Evolutionary conservation across 2,329 filamentous ascomycete genomes (phyloP).

Genomic region (Colletotrichum sp.): DNA sequence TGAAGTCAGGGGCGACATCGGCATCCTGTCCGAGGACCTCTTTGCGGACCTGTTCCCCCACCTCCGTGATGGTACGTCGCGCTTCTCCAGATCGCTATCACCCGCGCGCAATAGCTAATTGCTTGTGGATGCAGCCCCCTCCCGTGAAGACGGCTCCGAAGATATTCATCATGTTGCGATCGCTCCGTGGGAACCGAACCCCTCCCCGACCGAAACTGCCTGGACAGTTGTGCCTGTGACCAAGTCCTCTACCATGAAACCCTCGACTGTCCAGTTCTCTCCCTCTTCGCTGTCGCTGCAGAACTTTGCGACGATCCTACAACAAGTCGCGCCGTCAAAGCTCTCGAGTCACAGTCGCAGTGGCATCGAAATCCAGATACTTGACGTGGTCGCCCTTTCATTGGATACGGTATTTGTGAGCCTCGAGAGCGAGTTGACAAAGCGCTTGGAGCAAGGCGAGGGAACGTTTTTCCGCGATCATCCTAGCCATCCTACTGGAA

Average conservation of each 20-base stretch:
- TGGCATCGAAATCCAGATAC: constrained; percentile 81
- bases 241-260: constrained; percentile 67
- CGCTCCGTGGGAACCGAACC: constrained; percentile 72
- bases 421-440: constrained; percentile 80
- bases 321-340: constrained; percentile 77
- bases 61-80: constrained; percentile 52
- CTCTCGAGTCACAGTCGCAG: constrained; percentile 74
- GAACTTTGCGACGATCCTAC: constrained; percentile 76
- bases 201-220: constrained; percentile 63
- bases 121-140: background rate
- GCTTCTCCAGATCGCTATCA: background rate
- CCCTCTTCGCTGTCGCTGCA: constrained; percentile 76
- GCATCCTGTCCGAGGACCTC: constrained; percentile 85
- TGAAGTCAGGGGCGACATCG: constrained; percentile 78
- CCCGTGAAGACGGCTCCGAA: constrained; percentile 29
- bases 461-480: constrained; percentile 78
- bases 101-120: background rate
- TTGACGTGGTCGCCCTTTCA: constrained; percentile 80
- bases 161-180: constrained; percentile 71
- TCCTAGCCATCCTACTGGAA: constrained; percentile 45
- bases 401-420: constrained; percentile 88
- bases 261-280: constrained; percentile 82
- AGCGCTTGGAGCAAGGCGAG: constrained; percentile 82
- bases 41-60: constrained; percentile 81
- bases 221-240: constrained; percentile 89